Evolutionary conservation across 73 alveolate genomes (phyloP).

Genomic region (Breviolum minutum): DNA sequence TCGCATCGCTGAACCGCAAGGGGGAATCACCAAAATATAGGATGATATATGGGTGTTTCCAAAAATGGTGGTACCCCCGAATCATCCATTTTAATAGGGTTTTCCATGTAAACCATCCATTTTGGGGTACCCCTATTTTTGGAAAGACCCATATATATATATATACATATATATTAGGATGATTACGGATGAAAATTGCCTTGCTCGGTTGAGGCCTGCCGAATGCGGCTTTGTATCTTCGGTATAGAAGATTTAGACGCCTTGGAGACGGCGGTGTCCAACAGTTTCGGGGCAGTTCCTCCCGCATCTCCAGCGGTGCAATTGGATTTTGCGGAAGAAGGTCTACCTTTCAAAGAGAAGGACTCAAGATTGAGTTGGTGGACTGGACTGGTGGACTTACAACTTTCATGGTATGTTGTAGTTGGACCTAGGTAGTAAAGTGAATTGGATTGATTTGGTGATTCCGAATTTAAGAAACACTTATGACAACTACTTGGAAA

Average conservation of each 20-base stretch:
- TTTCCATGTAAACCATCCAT: too few species aligned
- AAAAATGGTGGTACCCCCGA: too few species aligned
- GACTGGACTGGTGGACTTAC: not conserved
- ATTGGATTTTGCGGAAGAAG: slow-evolving; percentile 32
- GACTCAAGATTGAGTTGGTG: not conserved
- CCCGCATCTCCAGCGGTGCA: not conserved
- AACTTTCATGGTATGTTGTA: not conserved
- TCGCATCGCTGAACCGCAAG: too few species aligned
- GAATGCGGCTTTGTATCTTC: slow-evolving; percentile 69
- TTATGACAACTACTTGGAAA: not conserved
- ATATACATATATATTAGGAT: too few species aligned
- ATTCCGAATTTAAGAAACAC: not conserved
- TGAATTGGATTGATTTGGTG: not conserved
- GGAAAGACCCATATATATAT: too few species aligned
- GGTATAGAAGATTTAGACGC: slow-evolving; percentile 73
- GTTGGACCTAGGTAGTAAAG: not conserved
- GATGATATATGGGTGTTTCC: too few species aligned
- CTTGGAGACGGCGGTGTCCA: slow-evolving; percentile 24
- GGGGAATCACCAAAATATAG: too few species aligned
- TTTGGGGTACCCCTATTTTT: too few species aligned
- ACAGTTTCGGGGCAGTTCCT: slow-evolving; percentile 13
- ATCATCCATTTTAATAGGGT: too few species aligned
- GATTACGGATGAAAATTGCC: too few species aligned
- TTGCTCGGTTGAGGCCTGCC: slow-evolving; percentile 27
- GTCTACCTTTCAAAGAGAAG: slow-evolving; percentile 53